Evolutionary conservation across 257 asterid genomes (phyloP).

Genomic region (Fraxinus quadrangulata): DNA sequence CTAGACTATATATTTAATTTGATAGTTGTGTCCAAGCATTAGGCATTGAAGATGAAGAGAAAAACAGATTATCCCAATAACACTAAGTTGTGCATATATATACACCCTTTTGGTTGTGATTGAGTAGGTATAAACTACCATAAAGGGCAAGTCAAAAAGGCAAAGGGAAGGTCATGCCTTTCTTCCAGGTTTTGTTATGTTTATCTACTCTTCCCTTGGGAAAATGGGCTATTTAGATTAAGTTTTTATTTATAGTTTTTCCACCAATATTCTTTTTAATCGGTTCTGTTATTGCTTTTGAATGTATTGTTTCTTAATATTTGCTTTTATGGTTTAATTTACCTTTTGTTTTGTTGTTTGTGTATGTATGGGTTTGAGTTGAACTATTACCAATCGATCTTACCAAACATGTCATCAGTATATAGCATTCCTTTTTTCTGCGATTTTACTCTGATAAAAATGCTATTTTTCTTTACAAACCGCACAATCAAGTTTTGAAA

Average conservation of each 20-base stretch:
- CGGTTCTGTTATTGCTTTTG: not conserved
- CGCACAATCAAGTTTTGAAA: not conserved
- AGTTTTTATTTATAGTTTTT: not conserved
- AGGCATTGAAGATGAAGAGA: not conserved
- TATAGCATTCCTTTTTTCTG: not conserved
- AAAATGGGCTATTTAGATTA: not conserved
- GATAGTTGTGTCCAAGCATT: not conserved
- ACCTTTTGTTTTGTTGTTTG: not conserved
- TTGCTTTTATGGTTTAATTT: not conserved
- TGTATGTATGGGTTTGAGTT: too few species aligned
- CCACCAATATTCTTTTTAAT: not conserved
- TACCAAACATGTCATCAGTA: not conserved
- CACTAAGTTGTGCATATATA: not conserved
- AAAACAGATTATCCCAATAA: not conserved
- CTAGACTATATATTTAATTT: slow-evolving; percentile 3
- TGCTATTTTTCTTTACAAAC: not conserved
- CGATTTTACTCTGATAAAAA: too few species aligned
- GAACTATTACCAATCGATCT: not conserved
- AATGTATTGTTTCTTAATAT: not conserved
- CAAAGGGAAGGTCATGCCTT: slow-evolving; percentile 57
- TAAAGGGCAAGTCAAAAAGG: slow-evolving; percentile 45
- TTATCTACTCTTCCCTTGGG: not conserved
- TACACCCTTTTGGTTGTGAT: not conserved
- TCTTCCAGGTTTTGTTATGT: slow-evolving; percentile 36
- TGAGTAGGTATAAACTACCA: not conserved